Evolutionary conservation across 768 basidiomycete genomes (phyloP).

Genomic region (Boletus patriciae): DNA sequence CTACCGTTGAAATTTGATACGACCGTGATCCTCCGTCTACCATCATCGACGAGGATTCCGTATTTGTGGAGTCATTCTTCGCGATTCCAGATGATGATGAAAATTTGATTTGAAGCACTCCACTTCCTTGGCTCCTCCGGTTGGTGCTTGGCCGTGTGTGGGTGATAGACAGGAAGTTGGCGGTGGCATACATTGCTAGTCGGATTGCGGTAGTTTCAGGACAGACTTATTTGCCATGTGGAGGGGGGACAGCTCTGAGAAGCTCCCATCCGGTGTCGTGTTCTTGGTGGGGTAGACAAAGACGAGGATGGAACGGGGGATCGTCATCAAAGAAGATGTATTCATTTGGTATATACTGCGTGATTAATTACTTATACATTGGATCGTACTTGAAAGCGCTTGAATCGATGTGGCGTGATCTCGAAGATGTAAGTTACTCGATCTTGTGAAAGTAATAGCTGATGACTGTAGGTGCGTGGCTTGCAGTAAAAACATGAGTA

Average conservation of each 20-base stretch:
- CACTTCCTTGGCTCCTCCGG: slow-evolving; percentile 96
- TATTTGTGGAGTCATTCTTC: slow-evolving; percentile 99
- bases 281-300: slow-evolving; percentile 80
- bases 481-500: too few relatives aligned
- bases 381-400: too few relatives aligned
- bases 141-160: slow-evolving; percentile 95
- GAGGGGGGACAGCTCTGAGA: slow-evolving; percentile 98
- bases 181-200: slow-evolving; percentile 92
- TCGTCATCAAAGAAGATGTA: slow-evolving; percentile 88
- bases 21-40: slow-evolving; percentile 91
- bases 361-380: too few relatives aligned
- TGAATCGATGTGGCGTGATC: too few relatives aligned
- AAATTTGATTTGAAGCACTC: slow-evolving; percentile 84
- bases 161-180: slow-evolving; percentile 96
- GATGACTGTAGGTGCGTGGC: too few relatives aligned
- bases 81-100: slow-evolving; percentile 98
- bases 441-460: too few relatives aligned
- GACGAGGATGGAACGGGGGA: slow-evolving; percentile 75
- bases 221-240: slow-evolving; percentile 97
- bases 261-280: slow-evolving; percentile 96
- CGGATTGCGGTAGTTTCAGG: slow-evolving; percentile 92
- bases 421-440: too few relatives aligned
- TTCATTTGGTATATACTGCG: slow-evolving; percentile 40
- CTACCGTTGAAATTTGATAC: slow-evolving; percentile 96
- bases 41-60: slow-evolving; percentile 92